phyloP scores from a whole-genome alignment of 495 filamentous ascomycete species.

The Talaromyces stipitatus region DNA sequence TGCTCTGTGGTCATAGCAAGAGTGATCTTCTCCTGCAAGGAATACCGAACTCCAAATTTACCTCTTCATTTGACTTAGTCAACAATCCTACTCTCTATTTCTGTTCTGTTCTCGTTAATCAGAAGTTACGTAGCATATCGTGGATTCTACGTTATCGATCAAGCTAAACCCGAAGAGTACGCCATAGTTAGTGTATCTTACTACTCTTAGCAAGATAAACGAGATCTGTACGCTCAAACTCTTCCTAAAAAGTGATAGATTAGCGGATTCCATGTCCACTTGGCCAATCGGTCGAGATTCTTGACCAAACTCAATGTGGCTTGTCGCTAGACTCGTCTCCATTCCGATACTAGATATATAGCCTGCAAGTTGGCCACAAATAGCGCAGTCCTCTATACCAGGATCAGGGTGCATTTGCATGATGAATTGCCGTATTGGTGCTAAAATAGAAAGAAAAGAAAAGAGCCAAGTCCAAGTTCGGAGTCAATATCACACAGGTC shows the following conservation, averaged over 20 bases:
- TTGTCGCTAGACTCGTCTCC: neutral
- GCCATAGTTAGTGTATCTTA: too few species aligned
- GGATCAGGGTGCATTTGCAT: neutral
- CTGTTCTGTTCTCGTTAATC: too few species aligned
- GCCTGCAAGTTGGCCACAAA: neutral
- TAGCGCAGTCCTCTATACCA: neutral
- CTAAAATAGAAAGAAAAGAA: neutral
- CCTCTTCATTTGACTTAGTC: neutral
- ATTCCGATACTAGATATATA: too few species aligned
- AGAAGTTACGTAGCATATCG: neutral
- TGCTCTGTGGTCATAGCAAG: neutral
- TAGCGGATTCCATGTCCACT: neutral
- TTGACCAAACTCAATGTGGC: neutral
- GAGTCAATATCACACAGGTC: neutral
- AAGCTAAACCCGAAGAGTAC: too few species aligned
- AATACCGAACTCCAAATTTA: neutral
- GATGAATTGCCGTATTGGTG: neutral
- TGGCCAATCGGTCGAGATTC: neutral
- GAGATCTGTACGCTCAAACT: neutral
- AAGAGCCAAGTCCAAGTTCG: neutral
- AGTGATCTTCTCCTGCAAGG: neutral
- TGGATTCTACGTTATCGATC: neutral
- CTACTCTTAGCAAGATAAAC: neutral
- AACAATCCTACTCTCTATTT: neutral
- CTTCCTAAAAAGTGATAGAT: neutral